A percentile compares a stretch with the other conserved stretches of the same genome.
These are phyloP conservation scores for Diophrys sp. DNA, from an alignment of 73 alveolate species.

Conservation along the genomic window DNA sequence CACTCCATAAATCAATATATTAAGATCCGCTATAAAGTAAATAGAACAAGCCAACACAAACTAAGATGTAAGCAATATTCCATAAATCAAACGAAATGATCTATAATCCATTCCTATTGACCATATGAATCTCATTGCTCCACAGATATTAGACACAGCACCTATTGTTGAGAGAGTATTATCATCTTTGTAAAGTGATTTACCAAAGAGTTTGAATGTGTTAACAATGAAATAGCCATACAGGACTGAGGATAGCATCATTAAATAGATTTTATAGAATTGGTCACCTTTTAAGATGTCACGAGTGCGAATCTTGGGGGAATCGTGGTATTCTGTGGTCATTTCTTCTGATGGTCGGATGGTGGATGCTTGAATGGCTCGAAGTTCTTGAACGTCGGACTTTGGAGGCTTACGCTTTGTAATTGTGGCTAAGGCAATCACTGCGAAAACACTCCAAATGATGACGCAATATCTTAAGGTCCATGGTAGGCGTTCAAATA, in stretches of 20 bases:
- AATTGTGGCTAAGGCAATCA: not conserved
- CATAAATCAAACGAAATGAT: not conserved
- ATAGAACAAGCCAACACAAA: not conserved
- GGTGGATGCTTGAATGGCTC: no score
- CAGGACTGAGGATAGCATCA: not conserved
- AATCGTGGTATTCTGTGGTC: no score
- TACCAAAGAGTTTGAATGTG: conserved; percentile 1
- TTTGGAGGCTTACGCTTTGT: not conserved
- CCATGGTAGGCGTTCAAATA: not conserved
- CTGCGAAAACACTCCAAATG: not conserved
- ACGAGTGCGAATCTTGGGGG: no score
- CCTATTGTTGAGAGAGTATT: not conserved
- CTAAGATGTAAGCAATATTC: not conserved
- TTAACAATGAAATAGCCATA: conserved; percentile 8
- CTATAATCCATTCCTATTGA: not conserved
- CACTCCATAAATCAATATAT: not conserved
- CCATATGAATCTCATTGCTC: conserved; percentile 21
- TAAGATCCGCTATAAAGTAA: not conserved
- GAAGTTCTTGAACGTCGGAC: no score
- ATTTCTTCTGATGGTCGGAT: no score
- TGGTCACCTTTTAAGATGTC: not conserved
- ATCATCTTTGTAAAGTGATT: not conserved
- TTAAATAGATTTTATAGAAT: not conserved
- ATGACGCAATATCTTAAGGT: not conserved
- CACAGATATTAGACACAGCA: not conserved